Base-by-base conservation (phyloP, 495 filamentous ascomycete species). In the Aspergillus egyptiacus region DNA sequence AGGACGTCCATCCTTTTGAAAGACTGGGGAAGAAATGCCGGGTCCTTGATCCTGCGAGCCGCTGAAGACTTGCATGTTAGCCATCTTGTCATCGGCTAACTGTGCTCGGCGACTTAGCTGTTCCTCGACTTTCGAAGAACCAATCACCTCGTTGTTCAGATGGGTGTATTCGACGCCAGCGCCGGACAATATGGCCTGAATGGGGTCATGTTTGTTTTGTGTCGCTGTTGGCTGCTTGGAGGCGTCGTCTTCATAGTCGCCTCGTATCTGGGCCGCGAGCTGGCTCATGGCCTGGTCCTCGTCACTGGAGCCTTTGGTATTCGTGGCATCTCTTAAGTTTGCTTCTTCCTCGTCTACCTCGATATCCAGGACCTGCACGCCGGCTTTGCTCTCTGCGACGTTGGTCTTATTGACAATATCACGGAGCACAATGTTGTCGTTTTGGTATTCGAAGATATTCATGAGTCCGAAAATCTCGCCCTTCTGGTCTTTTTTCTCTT, bases 391-490 rank as follows among this genome's bases (percentile, higher is more conserved):
- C 70, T 98, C 93, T 4, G 93, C 93, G 34, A 98, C 80, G 62
- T 98, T 97, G 42, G 93, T 97, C 62, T 96, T 95, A 68, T 97
- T 96, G 50, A 98, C 86, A 52, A 97, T 96, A 35, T 96, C 87
- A 18, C 87, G 76, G 8, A 98, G 75, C 10, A 96, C 78, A 20
- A 88, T 75, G 42, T 87, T 84, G 49, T 95, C 81, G 37, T 79
- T 80, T 51, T 90, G 81, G 47, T 87, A 96, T 0, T 79, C 75
- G 58, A 98, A 86, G n/a, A 98, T 73, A 56, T 97, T 97, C 6
- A 70, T 65, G 9, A 97, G 74, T 0, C 93, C 93, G 54, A 98
- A 98, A 30, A 98, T 89, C 69, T 98, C 93, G 46, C 93, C 94
- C 50, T 91, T 94, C 60, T 81, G 75, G 25, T 79, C 81, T 41